These are phyloP conservation scores for Cladorrhinum samala DNA, from an alignment of 495 filamentous ascomycete genomes.

Conservation along the genomic window DNA sequence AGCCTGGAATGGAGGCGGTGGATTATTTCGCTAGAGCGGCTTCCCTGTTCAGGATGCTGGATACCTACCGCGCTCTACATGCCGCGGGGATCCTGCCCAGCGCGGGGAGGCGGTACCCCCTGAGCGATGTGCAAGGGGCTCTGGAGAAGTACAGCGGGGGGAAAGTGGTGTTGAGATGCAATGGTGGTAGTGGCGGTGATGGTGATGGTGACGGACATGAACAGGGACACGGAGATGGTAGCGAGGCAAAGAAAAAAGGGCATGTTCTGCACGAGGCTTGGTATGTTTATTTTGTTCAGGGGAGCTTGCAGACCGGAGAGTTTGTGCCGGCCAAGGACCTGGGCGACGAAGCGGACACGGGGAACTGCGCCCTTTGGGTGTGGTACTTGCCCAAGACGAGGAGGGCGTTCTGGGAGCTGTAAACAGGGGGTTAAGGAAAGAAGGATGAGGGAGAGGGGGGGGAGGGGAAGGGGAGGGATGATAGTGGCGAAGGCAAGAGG, in stretches of 20 bases:
- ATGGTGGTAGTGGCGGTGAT: too few species aligned
- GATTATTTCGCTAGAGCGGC: slow-evolving; percentile 58
- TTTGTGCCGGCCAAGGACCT: slow-evolving; percentile 53
- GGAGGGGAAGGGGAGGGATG: too few species aligned
- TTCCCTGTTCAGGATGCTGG: slow-evolving; percentile 53
- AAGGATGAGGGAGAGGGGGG: not conserved
- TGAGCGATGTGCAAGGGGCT: slow-evolving; percentile 55
- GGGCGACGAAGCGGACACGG: slow-evolving; percentile 28
- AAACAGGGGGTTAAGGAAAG: not conserved
- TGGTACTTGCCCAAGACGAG: slow-evolving; percentile 35
- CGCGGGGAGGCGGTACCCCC: slow-evolving; percentile 55
- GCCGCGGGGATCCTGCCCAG: slow-evolving; percentile 60
- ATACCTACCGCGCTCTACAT: slow-evolving; percentile 52
- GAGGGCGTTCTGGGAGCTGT: slow-evolving; percentile 10
- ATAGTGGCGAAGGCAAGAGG: too few species aligned
- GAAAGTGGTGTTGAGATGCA: slow-evolving; percentile 64
- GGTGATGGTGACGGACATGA: too few species aligned
- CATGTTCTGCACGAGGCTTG: slow-evolving; percentile 67
- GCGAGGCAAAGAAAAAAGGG: too few species aligned
- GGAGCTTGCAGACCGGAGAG: slow-evolving; percentile 66
- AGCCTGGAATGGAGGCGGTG: slow-evolving; percentile 50
- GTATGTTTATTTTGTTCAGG: slow-evolving; percentile 79
- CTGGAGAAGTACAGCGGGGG: slow-evolving; percentile 59
- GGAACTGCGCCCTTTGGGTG: slow-evolving; percentile 32
- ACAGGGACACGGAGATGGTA: too few species aligned